Conservation (phyloP, 768 basidiomycete genomes). For the Epithele typhae region DNA sequence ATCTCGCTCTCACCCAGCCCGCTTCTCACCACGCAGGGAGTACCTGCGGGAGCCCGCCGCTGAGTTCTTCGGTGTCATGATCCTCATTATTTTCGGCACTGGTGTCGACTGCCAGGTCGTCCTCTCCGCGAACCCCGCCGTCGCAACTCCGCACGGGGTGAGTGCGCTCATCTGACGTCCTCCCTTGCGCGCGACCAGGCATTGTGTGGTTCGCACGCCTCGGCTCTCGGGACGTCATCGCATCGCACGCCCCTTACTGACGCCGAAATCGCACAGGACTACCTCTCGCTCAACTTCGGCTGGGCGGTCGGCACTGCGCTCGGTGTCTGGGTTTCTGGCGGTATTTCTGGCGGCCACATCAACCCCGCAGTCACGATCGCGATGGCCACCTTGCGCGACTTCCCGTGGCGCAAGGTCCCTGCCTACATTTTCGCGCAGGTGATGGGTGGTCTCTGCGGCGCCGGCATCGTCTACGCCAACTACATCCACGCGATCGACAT, state of each 20-base stretch:
- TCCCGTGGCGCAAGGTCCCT: constrained; percentile 82
- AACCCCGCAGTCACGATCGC: constrained; percentile 56
- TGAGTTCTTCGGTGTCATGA: constrained; percentile 57
- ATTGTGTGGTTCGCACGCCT: no score
- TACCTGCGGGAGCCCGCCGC: constrained; percentile 56
- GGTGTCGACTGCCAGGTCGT: constrained; percentile 56
- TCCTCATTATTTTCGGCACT: constrained; percentile 56
- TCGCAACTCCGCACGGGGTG: constrained; percentile 55
- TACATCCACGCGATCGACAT: constrained; percentile 66
- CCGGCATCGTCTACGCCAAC: constrained; percentile 55
- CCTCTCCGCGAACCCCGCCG: constrained; percentile 41
- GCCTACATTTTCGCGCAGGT: constrained; percentile 60
- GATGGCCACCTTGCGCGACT: constrained; percentile 62
- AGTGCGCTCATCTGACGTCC: constrained; percentile 4
- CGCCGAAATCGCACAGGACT: constrained; percentile 31
- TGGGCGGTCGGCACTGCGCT: constrained; percentile 60
- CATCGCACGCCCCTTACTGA: background rate
- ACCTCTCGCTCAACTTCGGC: constrained; percentile 46
- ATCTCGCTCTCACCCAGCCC: background rate
- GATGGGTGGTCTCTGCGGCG: constrained; percentile 56
- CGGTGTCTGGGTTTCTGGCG: constrained; percentile 64
- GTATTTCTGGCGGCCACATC: constrained; percentile 67
- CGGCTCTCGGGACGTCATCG: no score
- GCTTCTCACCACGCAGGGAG: constrained; percentile 2
- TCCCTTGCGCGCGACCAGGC: background rate